Evolutionary conservation across 2,329 filamentous ascomycete genomes (phyloP), one percentile per base, ranked within the genome.

Genomic region (Domatiomyces globalis): DNA sequence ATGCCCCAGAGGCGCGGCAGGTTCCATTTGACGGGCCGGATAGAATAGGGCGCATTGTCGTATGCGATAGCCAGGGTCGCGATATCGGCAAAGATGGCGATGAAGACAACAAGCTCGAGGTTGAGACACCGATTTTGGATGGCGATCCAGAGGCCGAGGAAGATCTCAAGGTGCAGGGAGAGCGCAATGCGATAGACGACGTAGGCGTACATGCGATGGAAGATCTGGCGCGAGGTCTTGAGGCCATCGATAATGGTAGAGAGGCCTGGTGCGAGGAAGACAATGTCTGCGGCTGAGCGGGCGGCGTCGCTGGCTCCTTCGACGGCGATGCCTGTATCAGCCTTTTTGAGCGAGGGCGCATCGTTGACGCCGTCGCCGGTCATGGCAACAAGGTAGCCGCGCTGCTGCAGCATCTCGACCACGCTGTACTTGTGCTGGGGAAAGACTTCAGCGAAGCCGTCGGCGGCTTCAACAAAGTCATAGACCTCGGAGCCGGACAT

Each of bases 201-300:
- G 74, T 94, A 95, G 54, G 87, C 85, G 73, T 94, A 92, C 87
- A 95, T 94, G 63, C 88, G 86, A 73, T 94, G 87, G 77, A 94
- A 94, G 69, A 95, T 94, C 69, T 94, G 87, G 63, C 88, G 85
- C 29, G 87, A 90, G 60, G 85, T 94, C 75, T 94, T 94, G 61
- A 94, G 78, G 55, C 87, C 87, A 67, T 94, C 87, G 63, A 94
- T 94, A 68, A 94, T 94, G 57, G 87, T 85, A 69, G 87, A 88
- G 56, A 94, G 81, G 75, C 87, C 88, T 51, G 87, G 87, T 61
- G 85, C 87, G 66, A 94, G 80, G 78, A 94, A 94, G 62, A 95
- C 87, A 62, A 94, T 94, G 71, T 95, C 88, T 64, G 88, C 86
- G 60, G 87, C 87, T 54, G 87, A 92, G 60, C 87, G 85, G 63